Percentiles rank a stretch among this genome's conserved stretches.
Evolutionary conservation across 192 early-diverging fungal species (phyloP).

Genomic region (Cladochytrium replicatum): DNA sequence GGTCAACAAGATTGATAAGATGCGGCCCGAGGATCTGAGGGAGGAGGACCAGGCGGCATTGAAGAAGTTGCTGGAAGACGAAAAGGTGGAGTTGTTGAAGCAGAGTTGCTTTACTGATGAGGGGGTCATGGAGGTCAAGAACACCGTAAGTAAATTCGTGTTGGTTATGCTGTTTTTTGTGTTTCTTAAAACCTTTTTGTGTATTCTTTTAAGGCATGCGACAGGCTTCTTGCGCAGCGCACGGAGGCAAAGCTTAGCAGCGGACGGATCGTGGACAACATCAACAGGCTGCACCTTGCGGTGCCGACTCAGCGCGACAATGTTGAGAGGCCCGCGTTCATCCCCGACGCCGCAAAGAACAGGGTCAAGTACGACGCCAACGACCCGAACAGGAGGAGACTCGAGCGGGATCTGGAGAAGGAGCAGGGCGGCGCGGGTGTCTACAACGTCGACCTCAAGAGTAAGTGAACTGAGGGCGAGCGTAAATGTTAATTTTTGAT

Average conservation of each 20-base stretch:
- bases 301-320: slow-evolving; percentile 79
- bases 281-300: slow-evolving; percentile 94
- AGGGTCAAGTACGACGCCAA: slow-evolving; percentile 64
- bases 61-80: slow-evolving; percentile 57
- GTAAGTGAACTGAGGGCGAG: too few species aligned
- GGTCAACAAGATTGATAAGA: slow-evolving; percentile 92
- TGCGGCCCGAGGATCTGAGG: slow-evolving; percentile 66
- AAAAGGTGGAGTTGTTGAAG: slow-evolving; percentile 62
- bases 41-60: slow-evolving; percentile 63
- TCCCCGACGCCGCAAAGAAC: slow-evolving; percentile 64
- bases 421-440: slow-evolving; percentile 93
- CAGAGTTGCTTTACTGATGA: slow-evolving; percentile 89
- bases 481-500: not conserved
- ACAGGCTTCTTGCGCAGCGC: slow-evolving; percentile 79
- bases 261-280: slow-evolving; percentile 77
- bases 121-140: slow-evolving; percentile 94
- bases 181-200: not conserved
- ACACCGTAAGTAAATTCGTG: slow-evolving; percentile 28
- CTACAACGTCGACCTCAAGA: slow-evolving; percentile 90
- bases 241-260: slow-evolving; percentile 94
- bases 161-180: not conserved
- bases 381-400: slow-evolving; percentile 70
- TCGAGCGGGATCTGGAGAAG: slow-evolving; percentile 86
- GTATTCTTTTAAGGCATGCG: slow-evolving; percentile 64
- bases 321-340: slow-evolving; percentile 63